Evolutionary conservation across 345 rosid species (phyloP).

Genomic region (Abelmoschus esculentus): DNA sequence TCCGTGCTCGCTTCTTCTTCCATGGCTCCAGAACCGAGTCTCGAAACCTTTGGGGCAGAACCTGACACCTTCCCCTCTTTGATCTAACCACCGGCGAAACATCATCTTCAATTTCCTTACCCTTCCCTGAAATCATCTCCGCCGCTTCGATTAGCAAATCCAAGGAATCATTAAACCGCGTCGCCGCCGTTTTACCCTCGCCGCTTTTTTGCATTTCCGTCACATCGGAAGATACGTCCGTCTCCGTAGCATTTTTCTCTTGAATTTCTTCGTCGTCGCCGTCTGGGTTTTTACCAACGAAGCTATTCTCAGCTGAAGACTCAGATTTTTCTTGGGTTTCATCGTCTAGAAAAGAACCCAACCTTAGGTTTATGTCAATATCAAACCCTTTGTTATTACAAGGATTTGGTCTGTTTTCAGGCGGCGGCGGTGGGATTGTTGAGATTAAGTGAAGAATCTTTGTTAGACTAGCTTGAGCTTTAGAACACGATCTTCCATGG

Average conservation of each 20-base stretch:
- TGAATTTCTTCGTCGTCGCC: slow-evolving; percentile 2
- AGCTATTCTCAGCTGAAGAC: slow-evolving; percentile 18
- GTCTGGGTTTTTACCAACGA: slow-evolving; percentile 15
- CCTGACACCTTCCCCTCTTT: slow-evolving; percentile 37
- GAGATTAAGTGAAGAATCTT: slow-evolving; percentile 32
- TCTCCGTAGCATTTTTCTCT: slow-evolving; percentile 1
- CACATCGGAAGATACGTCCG: slow-evolving; percentile 13
- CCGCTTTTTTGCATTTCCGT: slow-evolving; percentile 10
- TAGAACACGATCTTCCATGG: slow-evolving; percentile 25
- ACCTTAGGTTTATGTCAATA: slow-evolving; percentile 31
- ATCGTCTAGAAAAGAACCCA: slow-evolving; percentile 9
- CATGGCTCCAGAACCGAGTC: slow-evolving; percentile 38
- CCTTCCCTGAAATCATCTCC: slow-evolving; percentile 22
- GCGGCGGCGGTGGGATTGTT: slow-evolving; percentile 13
- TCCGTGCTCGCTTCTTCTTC: slow-evolving; percentile 17
- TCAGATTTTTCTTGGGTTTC: slow-evolving; percentile 14
- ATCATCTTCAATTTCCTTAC: background rate
- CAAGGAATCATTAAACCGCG: slow-evolving; percentile 17
- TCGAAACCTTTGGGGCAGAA: slow-evolving; percentile 36
- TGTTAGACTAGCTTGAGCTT: slow-evolving; percentile 31
- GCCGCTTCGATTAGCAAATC: slow-evolving; percentile 34
- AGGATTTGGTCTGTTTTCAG: background rate
- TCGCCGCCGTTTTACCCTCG: background rate
- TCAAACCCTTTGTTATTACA: slow-evolving; percentile 17
- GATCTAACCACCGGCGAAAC: slow-evolving; percentile 27